Evolutionary conservation across 352 stramenopile species (phyloP).

Genomic region (Globisporangium radiosum): DNA sequence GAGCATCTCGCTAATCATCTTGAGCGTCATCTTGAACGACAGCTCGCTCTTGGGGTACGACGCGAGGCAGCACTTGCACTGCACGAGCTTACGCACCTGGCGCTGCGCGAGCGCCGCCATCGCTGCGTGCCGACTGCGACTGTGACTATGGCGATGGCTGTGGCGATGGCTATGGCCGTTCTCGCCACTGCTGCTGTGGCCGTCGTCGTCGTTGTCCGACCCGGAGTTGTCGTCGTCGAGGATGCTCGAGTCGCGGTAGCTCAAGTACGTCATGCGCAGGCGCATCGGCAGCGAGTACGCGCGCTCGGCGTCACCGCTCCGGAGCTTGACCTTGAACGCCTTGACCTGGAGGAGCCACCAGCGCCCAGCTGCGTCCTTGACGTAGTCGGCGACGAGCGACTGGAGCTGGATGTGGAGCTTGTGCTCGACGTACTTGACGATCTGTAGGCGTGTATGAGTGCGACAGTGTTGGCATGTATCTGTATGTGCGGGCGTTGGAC

Average conservation of each 20-base stretch:
- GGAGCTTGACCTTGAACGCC: slow-evolving; percentile 59
- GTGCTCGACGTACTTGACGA: slow-evolving; percentile 72
- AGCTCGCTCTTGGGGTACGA: slow-evolving; percentile 69
- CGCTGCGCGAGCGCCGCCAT: slow-evolving; percentile 34
- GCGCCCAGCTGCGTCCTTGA: slow-evolving; percentile 53
- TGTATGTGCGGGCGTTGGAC: too few relatives aligned
- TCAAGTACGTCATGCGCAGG: slow-evolving; percentile 41
- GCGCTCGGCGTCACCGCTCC: slow-evolving; percentile 24
- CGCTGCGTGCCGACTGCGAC: neutral
- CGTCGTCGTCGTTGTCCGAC: slow-evolving; percentile 33
- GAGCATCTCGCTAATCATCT: slow-evolving; percentile 85
- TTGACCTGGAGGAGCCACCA: slow-evolving; percentile 85
- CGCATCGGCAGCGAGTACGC: slow-evolving; percentile 35
- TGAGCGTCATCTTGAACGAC: slow-evolving; percentile 84
- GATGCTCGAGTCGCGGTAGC: slow-evolving; percentile 58
- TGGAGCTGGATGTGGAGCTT: slow-evolving; percentile 52
- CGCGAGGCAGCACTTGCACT: slow-evolving; percentile 78
- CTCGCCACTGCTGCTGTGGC: slow-evolving; percentile 14
- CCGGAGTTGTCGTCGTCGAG: slow-evolving; percentile 56
- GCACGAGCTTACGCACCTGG: slow-evolving; percentile 61
- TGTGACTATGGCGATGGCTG: neutral
- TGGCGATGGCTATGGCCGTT: neutral
- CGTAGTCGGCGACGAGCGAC: slow-evolving; percentile 60
- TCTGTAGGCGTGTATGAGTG: slow-evolving; percentile 6
- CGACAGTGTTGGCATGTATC: neutral